These are phyloP conservation scores for Cystobasidium ongulense DNA, from an alignment of 768 basidiomycete species.

Conservation along the genomic window DNA sequence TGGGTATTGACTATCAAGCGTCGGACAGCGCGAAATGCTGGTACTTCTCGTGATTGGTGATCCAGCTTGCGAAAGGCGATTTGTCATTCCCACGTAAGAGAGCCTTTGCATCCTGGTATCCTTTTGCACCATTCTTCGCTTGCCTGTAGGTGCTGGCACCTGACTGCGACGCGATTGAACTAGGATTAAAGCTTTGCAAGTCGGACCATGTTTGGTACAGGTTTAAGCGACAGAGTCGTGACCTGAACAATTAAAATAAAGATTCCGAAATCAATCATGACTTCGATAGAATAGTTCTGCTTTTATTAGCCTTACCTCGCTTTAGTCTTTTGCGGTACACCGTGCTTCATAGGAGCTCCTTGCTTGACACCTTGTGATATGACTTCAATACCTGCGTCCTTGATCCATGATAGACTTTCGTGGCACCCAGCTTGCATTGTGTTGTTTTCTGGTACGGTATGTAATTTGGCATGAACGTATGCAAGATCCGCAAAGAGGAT, in stretches of 20 bases:
- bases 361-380: conserved; percentile 72
- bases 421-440: background rate
- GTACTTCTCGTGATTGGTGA: conserved; percentile 27
- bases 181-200: background rate
- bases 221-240: background rate
- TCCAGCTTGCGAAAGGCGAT: conserved; percentile 35
- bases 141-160: background rate
- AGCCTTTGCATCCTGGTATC: conserved; percentile 30
- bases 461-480: background rate
- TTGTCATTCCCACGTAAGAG: background rate
- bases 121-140: background rate
- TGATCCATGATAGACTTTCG: conserved; percentile 64
- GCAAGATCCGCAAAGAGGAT: conserved; percentile 40
- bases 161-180: background rate
- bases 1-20: background rate
- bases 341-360: conserved; percentile 61
- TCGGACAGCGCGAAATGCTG: conserved; percentile 19
- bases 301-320: conserved; percentile 40
- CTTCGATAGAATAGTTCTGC: too few species aligned
- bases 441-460: background rate
- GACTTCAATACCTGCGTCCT: conserved; percentile 55
- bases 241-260: background rate
- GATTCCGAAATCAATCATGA: too few species aligned
- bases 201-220: background rate
- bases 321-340: background rate